Evolutionary conservation across 164 flowering plant species (phyloP).

Genomic region (Vitis riparia): DNA sequence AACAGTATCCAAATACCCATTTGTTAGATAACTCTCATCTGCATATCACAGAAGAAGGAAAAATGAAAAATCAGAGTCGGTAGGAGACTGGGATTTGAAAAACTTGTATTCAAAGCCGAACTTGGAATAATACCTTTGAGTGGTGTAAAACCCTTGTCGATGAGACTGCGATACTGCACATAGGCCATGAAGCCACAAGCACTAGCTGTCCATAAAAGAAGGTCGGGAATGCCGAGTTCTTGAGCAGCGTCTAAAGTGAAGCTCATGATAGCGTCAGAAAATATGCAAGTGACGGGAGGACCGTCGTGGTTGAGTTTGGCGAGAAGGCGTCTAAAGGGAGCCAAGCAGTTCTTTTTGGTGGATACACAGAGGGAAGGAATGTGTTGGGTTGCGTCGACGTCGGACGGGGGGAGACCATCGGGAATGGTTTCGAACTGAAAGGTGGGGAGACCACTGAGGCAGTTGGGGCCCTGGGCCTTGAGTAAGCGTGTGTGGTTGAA

Average conservation of each 20-base stretch:
- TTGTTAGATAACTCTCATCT: conserved; percentile 3
- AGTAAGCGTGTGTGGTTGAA: conserved; percentile 25
- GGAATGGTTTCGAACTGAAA: conserved; percentile 40
- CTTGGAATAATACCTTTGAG: conserved; percentile 29
- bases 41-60: neutral
- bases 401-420: conserved; percentile 45
- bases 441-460: conserved; percentile 12
- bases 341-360: conserved; percentile 19
- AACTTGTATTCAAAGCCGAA: neutral
- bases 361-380: conserved; percentile 29
- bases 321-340: conserved; percentile 33
- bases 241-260: conserved; percentile 34
- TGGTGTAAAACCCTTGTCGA: conserved; percentile 25
- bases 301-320: conserved; percentile 18
- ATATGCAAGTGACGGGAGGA: conserved; percentile 31
- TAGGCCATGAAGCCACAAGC: conserved; percentile 30
- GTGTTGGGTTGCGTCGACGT: conserved; percentile 39
- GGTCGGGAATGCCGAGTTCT: conserved; percentile 28
- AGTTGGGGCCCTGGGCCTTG: neutral
- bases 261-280: conserved; percentile 37
- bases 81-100: no score
- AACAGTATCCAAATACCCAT: neutral
- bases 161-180: conserved; percentile 14
- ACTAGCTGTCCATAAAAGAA: conserved; percentile 29
- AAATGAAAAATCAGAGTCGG: no score